Evolutionary conservation across 2,329 filamentous ascomycete species (phyloP).

Genomic region (Cytospora piceae): DNA sequence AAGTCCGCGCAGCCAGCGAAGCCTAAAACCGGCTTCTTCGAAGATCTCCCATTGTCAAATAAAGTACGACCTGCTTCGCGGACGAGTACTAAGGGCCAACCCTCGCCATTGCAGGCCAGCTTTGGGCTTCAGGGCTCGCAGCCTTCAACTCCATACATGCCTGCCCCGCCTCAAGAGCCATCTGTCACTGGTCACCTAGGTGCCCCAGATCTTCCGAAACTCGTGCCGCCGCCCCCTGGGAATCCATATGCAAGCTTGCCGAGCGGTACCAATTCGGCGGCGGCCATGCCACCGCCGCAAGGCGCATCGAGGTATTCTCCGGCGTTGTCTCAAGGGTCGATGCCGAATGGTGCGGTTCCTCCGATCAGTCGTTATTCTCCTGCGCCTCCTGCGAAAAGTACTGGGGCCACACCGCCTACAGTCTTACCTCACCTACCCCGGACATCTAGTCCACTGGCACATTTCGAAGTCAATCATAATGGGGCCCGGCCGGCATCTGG

Average conservation of each 20-base stretch:
- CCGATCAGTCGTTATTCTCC: conserved; percentile 58
- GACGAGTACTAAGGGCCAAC: conserved; percentile 48
- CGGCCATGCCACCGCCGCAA: conserved; percentile 36
- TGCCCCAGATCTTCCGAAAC: conserved; percentile 39
- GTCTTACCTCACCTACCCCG: conserved; percentile 62
- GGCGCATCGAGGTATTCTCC: conserved; percentile 64
- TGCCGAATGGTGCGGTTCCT: conserved; percentile 44
- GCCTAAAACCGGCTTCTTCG: conserved; percentile 68
- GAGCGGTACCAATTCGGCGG: conserved; percentile 34
- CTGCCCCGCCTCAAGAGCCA: conserved; percentile 31
- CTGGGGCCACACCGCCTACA: conserved; percentile 45
- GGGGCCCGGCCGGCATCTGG: conserved; percentile 40
- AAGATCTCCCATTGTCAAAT: conserved; percentile 69
- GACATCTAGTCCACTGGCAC: conserved; percentile 68
- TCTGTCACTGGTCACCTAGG: conserved; percentile 33
- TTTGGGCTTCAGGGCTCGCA: conserved; percentile 38
- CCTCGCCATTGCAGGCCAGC: conserved; percentile 48
- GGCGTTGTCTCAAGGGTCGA: conserved; percentile 47
- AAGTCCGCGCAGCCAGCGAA: conserved; percentile 42
- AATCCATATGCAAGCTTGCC: conserved; percentile 59
- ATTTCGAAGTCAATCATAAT: conserved; percentile 60
- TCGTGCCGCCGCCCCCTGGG: conserved; percentile 57
- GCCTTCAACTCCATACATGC: conserved; percentile 31
- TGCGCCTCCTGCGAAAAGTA: conserved; percentile 47
- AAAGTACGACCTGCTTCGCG: conserved; percentile 66